Evolutionary conservation across 163 green algal genomes (phyloP), one percentile per base, ranked within the genome.

Genomic region (Volvox carteri): DNA sequence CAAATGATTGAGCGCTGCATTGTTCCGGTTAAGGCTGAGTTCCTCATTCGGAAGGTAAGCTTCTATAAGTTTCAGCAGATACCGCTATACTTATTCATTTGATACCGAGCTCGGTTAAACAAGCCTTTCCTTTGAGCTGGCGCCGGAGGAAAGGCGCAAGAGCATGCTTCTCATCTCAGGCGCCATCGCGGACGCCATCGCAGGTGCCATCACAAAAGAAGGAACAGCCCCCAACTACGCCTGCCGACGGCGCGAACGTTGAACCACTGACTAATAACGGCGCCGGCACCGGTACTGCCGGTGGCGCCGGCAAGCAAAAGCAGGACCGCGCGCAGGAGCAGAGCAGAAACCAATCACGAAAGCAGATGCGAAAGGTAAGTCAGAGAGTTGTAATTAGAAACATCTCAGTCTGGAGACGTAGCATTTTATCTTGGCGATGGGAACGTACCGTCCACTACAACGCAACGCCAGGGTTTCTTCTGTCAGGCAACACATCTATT

Each of bases 351-450:
- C 56, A 88, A 21, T 81, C 68, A 2, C 83, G 83, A 48, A 81
- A 81, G 50, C 83, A 88, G 28, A 81, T 88, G 83, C 83, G 83
- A 21, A 81, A 88, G 68, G 83, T 88, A 4, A 4, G 60, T 44
- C 16, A 19, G 6, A 23, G 7, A 65, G 54, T 28, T 65, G 19
- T 65, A 23, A 11, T 19, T 23, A 60, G 50, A 16, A 60, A n/a
- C n/a, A n/a, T n/a, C 50, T 25, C 50, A 60, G 50, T 60, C 16
- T 16, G 28, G 54, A 19, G 54, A 8, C 8, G 54, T 65, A 19
- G 54, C 28, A 23, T 65, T 65, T 65, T 65, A 4, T 65, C 19
- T 65, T 65, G 8, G 19, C 4, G 8, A 4, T 65, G 6, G 25
- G 3, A 4, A 65, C 6, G 7, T 30, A 23, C 25, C 5, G 54